These are phyloP conservation scores for Allium fistulosum DNA, from an alignment of 106 monocot genomes.

Conservation along the genomic window DNA sequence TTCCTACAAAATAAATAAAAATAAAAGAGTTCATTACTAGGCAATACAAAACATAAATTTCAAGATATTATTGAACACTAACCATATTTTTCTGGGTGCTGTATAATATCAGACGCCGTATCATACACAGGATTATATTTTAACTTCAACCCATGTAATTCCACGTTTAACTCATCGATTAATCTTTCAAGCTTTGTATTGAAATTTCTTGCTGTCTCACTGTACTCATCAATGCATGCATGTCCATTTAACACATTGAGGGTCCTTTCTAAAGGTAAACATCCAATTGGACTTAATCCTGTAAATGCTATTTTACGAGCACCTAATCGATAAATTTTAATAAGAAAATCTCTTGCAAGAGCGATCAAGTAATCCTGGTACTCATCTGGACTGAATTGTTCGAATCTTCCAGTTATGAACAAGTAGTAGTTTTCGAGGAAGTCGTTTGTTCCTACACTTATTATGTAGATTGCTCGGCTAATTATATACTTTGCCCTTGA, in stretches of 20 bases:
- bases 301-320: conserved; percentile 59
- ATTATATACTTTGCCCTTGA: conserved; percentile 20
- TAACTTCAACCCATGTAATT: conserved; percentile 31
- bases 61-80: no score
- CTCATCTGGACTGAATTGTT: conserved; percentile 26
- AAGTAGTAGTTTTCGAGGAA: conserved; percentile 62
- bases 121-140: conserved; percentile 23
- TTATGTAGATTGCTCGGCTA: conserved; percentile 31
- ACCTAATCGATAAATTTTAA: conserved; percentile 38
- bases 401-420: conserved; percentile 24
- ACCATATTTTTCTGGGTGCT: conserved; percentile 22
- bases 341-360: conserved; percentile 44
- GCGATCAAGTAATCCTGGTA: conserved; percentile 51
- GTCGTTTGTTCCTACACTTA: conserved; percentile 63
- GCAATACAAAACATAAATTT: no score
- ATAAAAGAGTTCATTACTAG: not conserved
- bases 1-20: conserved; percentile 11
- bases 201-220: conserved; percentile 35
- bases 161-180: not conserved
- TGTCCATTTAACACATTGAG: conserved; percentile 14
- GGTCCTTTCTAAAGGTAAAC: conserved; percentile 68
- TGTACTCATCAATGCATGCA: conserved; percentile 55
- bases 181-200: conserved; percentile 45
- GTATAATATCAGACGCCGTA: conserved; percentile 8
- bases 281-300: conserved; percentile 56